Base-by-base conservation (phyloP, 2,329 filamentous ascomycete genomes). In the Cladosporium sphaerospermum region DNA sequence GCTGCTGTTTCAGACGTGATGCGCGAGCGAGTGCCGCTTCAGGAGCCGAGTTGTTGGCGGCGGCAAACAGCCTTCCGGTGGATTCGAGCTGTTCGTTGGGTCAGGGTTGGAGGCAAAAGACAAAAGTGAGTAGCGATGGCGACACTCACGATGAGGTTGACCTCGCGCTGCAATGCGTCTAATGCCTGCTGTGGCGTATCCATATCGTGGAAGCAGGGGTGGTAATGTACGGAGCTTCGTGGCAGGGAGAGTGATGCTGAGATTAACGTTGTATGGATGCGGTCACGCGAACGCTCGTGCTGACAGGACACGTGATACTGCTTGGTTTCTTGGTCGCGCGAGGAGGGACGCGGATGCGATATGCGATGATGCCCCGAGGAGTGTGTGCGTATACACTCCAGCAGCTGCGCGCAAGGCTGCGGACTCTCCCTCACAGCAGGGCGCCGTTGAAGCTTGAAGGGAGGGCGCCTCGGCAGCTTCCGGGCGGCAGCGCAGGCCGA, bases 81-180 rank as follows among this genome's bases (percentile, higher is more conserved):
- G 73, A 65, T 48, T 73, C 66, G 47, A 76, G 69, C 75, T 69
- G 32, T 34, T 36, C 19, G 23, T 33, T 13, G 13, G 9, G 37
- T 54, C 11, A 54, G 45, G 34, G 34, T n/a, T 18, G 40, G 16
- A 14, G 23, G 4, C 7, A 5, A 5, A 5, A 28, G 7, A 28
- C 5, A 5, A 28, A 7, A 28, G 18, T 14, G n/a, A 9, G 31
- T 32, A 3, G 11, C 19, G n/a, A 14, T 9, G 10, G 16, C 16
- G 18, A 16, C 11, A 19, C 73, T 50, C 67, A 77, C 75, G 34
- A 76, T 70, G 45, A 70, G 65, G 57, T 76, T 77, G 55, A 78
- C 59, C 66, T 76, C 74, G 53, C 67, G 64, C 59, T 77, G 71
- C 54, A 78, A 64, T 53, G 68, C 69, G 55, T 76, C 73, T 50